phyloP scores from a whole-genome alignment of 176 grass and related monocot genomes.

The Tillandsia leiboldiana region DNA sequence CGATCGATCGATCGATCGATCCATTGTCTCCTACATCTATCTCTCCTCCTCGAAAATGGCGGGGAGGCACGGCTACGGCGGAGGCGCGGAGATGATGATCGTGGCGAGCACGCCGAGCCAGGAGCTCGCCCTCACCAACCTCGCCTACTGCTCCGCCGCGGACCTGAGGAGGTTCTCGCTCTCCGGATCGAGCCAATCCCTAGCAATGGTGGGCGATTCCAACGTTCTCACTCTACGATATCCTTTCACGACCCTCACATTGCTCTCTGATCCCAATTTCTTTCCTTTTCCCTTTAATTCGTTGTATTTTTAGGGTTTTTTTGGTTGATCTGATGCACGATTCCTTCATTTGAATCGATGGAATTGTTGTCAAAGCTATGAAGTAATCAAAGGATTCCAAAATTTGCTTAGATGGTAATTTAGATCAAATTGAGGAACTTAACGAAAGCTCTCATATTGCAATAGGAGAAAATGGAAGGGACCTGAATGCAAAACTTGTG shows the following conservation, averaged over 20 bases:
- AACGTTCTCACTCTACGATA: constrained; percentile 88
- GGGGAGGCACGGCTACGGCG: constrained; percentile 13
- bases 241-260: constrained; percentile 20
- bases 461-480: too few relatives aligned
- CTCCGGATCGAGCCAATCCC: constrained; percentile 21
- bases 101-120: constrained; percentile 79
- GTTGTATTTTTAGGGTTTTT: too few relatives aligned
- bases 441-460: too few relatives aligned
- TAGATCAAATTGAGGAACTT: too few relatives aligned
- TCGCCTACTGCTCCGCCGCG: constrained; percentile 52
- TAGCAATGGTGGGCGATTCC: constrained; percentile 60
- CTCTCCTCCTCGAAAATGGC: constrained; percentile 9
- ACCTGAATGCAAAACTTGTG: too few relatives aligned
- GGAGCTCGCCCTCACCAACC: constrained; percentile 84
- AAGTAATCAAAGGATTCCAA: too few relatives aligned
- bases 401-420: too few relatives aligned
- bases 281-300: too few relatives aligned
- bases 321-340: too few relatives aligned
- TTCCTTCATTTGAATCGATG: too few relatives aligned
- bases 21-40: neutral
- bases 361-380: too few relatives aligned
- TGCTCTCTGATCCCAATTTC: too few relatives aligned
- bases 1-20: neutral
- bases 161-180: constrained; percentile 54
- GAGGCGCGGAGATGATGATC: constrained; percentile 6